These are phyloP conservation scores for Cucurbita pepo DNA, from an alignment of 306 rosid genomes.

Conservation along the genomic window DNA sequence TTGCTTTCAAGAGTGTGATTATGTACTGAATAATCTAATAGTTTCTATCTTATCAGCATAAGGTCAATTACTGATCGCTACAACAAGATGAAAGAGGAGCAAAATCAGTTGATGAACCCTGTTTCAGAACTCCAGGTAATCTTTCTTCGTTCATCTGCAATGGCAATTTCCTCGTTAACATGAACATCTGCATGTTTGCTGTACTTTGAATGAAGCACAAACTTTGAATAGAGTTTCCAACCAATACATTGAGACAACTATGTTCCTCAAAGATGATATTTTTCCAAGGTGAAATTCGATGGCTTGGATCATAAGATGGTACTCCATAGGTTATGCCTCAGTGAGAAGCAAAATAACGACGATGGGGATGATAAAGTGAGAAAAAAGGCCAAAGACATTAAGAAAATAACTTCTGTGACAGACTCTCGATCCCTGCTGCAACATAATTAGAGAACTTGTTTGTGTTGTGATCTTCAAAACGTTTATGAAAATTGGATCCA, in stretches of 20 bases:
- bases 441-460: not conserved
- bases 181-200: not conserved
- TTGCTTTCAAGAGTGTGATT: not conserved
- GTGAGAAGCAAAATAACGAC: not conserved
- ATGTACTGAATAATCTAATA: not conserved
- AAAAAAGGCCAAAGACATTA: not conserved
- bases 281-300: not conserved
- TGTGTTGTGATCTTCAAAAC: not conserved
- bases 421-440: not conserved
- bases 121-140: slow-evolving; percentile 10
- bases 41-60: slow-evolving; percentile 4
- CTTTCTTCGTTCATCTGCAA: not conserved
- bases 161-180: not conserved
- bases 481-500: not conserved
- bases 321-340: not conserved
- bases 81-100: not conserved
- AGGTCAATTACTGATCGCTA: slow-evolving; percentile 3
- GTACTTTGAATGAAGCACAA: not conserved
- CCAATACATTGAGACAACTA: not conserved
- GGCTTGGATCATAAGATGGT: not conserved
- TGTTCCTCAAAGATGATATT: not conserved
- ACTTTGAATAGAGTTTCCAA: not conserved
- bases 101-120: not conserved
- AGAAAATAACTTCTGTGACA: not conserved
- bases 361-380: not conserved